These are phyloP conservation scores for Bondarzewia mesenterica DNA, from an alignment of 1,284 basidiomycete genomes.

Conservation along the genomic window DNA sequence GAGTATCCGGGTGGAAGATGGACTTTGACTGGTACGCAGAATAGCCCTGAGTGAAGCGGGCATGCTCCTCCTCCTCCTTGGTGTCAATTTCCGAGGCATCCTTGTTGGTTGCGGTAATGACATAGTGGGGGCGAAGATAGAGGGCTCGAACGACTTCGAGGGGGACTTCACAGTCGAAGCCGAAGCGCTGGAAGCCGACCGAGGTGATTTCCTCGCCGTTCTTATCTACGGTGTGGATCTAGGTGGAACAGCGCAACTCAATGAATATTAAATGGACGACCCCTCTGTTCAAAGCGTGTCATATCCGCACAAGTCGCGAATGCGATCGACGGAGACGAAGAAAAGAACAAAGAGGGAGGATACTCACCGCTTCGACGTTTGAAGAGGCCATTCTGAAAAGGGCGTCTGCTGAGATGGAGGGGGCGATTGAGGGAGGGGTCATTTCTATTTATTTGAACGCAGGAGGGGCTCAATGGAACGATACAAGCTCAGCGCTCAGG, in stretches of 20 bases:
- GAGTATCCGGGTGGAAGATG: conserved; percentile 69
- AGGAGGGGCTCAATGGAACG: no score
- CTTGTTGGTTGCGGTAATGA: conserved; percentile 35
- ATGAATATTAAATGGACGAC: no score
- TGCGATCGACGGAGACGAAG: not conserved
- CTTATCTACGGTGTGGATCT: conserved; percentile 65
- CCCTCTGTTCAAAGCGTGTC: no score
- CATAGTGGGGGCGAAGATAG: conserved; percentile 80
- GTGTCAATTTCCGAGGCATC: conserved; percentile 30
- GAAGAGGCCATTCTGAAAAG: conserved; percentile 10
- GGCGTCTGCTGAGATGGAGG: conserved; percentile 14
- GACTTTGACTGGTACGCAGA: conserved; percentile 74
- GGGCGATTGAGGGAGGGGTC: conserved; percentile 1
- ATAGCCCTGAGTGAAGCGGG: conserved; percentile 44
- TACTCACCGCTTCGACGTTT: conserved; percentile 7
- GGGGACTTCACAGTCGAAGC: conserved; percentile 80
- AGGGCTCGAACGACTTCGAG: conserved; percentile 75
- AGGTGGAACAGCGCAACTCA: conserved; percentile 5
- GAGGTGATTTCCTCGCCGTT: conserved; percentile 66
- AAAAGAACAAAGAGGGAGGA: conserved; percentile 3
- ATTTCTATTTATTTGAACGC: not conserved
- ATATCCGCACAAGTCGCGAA: no score
- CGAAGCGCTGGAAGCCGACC: conserved; percentile 79
- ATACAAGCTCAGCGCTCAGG: no score
- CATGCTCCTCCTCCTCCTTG: conserved; percentile 36